phyloP scores from a whole-genome alignment of 495 filamentous ascomycete species.

The Daldinia bambusicola region DNA sequence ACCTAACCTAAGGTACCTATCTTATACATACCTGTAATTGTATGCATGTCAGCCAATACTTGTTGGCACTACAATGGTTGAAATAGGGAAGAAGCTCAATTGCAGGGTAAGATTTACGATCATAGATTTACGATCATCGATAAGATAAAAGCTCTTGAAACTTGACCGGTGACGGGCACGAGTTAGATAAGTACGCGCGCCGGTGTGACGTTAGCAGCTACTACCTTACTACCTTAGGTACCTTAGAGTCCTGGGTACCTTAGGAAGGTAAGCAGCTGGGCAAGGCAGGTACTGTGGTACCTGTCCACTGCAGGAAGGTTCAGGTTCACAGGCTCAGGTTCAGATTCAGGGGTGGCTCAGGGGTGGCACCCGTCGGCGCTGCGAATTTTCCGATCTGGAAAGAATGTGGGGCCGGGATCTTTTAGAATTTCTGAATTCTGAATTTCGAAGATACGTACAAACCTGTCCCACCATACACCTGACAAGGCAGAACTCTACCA shows the following conservation, averaged over 20 bases:
- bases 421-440: conserved; percentile 44
- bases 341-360: too few species aligned
- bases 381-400: conserved; percentile 36
- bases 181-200: too few species aligned
- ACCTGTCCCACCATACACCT: background rate
- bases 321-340: too few species aligned
- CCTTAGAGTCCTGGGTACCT: too few species aligned
- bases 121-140: conserved; percentile 3
- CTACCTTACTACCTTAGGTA: background rate
- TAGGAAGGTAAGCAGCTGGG: too few species aligned
- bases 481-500: conserved; percentile 26
- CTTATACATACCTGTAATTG: too few species aligned
- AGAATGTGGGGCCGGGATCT: conserved; percentile 31
- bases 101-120: background rate
- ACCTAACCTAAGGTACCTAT: too few species aligned
- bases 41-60: background rate
- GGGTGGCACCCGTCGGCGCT: conserved; percentile 25
- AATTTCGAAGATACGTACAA: conserved; percentile 19
- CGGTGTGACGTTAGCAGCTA: too few species aligned
- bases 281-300: too few species aligned
- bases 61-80: background rate
- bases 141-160: conserved; percentile 29
- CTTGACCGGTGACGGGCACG: too few species aligned
- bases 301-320: too few species aligned
- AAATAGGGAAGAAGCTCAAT: background rate